Percentiles rank a stretch among this genome's conserved stretches.
Evolutionary conservation across 1,284 basidiomycete genomes (phyloP).

Genomic region (Cutaneotrichosporon cutaneum): DNA sequence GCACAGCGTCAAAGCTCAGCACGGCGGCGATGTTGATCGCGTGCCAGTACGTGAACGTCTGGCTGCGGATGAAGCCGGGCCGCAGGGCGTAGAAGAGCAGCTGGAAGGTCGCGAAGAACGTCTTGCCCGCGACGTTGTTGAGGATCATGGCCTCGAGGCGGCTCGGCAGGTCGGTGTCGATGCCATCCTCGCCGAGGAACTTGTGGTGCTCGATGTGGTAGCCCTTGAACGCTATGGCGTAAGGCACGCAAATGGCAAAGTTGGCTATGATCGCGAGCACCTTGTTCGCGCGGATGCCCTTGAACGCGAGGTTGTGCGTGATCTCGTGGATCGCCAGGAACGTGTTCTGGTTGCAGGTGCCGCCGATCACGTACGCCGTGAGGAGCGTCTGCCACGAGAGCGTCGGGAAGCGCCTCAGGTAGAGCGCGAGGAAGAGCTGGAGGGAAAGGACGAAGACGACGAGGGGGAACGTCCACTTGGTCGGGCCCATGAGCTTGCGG

Average conservation of each 20-base stretch:
- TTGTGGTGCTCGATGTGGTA: slow-evolving; percentile 96
- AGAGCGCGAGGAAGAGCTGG: slow-evolving; percentile 68
- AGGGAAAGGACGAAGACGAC: slow-evolving; percentile 74
- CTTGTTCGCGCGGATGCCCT: slow-evolving; percentile 78
- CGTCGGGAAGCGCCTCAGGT: slow-evolving; percentile 66
- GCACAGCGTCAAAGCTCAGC: slow-evolving; percentile 68
- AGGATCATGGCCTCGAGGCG: slow-evolving; percentile 77
- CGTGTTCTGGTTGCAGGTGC: slow-evolving; percentile 93
- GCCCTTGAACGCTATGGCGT: slow-evolving; percentile 94
- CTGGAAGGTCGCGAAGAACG: slow-evolving; percentile 99
- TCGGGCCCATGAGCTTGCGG: slow-evolving; percentile 91
- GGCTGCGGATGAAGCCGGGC: slow-evolving; percentile 87
- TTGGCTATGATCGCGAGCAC: slow-evolving; percentile 86
- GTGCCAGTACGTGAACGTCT: slow-evolving; percentile 81
- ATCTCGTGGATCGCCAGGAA: slow-evolving; percentile 99
- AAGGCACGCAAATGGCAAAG: slow-evolving; percentile 88
- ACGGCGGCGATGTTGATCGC: slow-evolving; percentile 70
- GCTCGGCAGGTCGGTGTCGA: slow-evolving; percentile 89
- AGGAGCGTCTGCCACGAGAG: slow-evolving; percentile 71
- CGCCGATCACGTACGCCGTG: slow-evolving; percentile 82
- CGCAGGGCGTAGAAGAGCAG: slow-evolving; percentile 97
- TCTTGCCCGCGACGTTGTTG: slow-evolving; percentile 94
- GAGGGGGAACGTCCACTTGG: slow-evolving; percentile 84
- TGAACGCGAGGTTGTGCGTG: slow-evolving; percentile 95
- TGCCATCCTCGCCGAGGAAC: slow-evolving; percentile 84